Percentiles rank a stretch among this genome's conserved stretches.
phyloP scores from a whole-genome alignment of 805 yeast species.

The Pichia gijzeniarum region DNA sequence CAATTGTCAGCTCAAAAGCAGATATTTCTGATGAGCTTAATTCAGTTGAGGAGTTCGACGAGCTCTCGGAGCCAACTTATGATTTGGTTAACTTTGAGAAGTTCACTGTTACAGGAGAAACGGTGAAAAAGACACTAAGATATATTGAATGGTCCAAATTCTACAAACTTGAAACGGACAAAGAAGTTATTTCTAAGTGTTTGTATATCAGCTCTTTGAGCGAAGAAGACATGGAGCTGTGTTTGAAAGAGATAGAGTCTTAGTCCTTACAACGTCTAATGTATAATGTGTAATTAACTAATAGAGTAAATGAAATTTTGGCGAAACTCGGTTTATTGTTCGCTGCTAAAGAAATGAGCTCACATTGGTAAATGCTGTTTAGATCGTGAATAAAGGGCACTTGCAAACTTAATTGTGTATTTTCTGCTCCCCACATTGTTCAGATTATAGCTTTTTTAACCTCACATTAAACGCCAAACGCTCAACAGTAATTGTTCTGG shows the following conservation, averaged over 20 bases:
- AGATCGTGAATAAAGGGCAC: not conserved
- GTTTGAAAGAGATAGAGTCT: conserved; percentile 22
- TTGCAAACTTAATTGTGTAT: too few relatives aligned
- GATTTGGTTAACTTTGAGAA: conserved; percentile 68
- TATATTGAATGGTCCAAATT: conserved; percentile 80
- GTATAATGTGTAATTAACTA: not conserved
- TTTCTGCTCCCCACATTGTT: too few relatives aligned
- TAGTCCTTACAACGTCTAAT: not conserved
- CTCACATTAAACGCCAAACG: too few relatives aligned
- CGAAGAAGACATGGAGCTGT: conserved; percentile 60
- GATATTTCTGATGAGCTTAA: conserved; percentile 9
- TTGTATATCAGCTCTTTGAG: conserved; percentile 69
- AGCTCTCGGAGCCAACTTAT: conserved; percentile 23
- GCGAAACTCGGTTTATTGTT: too few relatives aligned
- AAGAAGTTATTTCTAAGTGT: conserved; percentile 74
- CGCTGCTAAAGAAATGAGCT: too few relatives aligned
- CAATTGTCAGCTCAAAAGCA: conserved; percentile 30
- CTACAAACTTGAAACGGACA: conserved; percentile 49
- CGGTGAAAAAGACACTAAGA: conserved; percentile 70
- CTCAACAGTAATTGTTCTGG: too few relatives aligned
- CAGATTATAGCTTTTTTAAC: too few relatives aligned
- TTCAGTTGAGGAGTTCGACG: conserved; percentile 9
- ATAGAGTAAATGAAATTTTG: not conserved
- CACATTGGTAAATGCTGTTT: not conserved
- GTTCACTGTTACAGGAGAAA: conserved; percentile 66